Percentiles rank a stretch among this genome's conserved stretches.
Evolutionary conservation across 106 monocot genomes (phyloP).

Genomic region (Allium cepa): DNA sequence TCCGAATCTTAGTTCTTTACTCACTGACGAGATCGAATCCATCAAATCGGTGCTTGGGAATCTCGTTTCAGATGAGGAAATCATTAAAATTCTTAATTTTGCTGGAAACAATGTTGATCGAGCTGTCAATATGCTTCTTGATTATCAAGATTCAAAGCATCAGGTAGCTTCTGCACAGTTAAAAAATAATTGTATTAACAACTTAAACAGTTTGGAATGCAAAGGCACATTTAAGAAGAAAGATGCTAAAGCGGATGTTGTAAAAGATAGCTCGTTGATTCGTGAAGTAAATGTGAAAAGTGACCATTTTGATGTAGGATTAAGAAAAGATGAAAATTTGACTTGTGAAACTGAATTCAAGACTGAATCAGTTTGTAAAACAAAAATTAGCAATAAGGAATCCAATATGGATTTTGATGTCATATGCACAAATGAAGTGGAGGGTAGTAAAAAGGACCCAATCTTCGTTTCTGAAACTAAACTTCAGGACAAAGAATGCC

Average conservation of each 20-base stretch:
- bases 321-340: too few relatives aligned
- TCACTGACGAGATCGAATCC: constrained; percentile 35
- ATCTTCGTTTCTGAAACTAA: constrained; percentile 1
- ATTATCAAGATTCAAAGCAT: constrained; percentile 11
- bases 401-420: not conserved
- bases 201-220: not conserved
- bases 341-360: too few relatives aligned
- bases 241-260: constrained; percentile 1
- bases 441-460: not conserved
- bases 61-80: constrained; percentile 6
- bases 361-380: not conserved
- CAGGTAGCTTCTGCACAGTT: not conserved
- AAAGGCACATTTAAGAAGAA: constrained; percentile 7
- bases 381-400: constrained; percentile 12
- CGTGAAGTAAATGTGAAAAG: not conserved
- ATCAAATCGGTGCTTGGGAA: constrained; percentile 40
- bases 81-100: constrained; percentile 34
- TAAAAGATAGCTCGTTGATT: not conserved
- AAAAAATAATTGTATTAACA: too few relatives aligned
- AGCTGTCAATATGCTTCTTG: constrained; percentile 70
- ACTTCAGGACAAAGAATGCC: too few relatives aligned
- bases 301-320: not conserved
- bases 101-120: constrained; percentile 53
- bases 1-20: constrained; percentile 7
- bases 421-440: too few relatives aligned